A percentile compares a stretch with the other conserved stretches of the same genome.
phyloP scores from a whole-genome alignment of 208 protist genomes.

The Lotmaria passim region DNA sequence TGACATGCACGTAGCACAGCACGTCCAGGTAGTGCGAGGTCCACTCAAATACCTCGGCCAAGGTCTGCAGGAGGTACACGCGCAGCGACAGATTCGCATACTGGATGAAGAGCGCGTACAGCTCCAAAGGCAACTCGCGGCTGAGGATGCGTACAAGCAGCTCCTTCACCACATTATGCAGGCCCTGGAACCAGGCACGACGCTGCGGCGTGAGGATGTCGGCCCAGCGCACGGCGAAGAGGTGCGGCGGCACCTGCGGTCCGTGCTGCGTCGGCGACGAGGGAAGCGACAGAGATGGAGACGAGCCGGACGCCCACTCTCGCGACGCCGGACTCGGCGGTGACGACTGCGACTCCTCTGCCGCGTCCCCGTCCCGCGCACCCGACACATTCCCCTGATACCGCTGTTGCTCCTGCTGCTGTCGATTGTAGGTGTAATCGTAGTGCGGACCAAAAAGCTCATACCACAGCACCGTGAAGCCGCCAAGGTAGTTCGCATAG shows the following conservation, averaged over 20 bases:
- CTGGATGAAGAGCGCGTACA: conserved; percentile 72
- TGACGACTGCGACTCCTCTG: no score
- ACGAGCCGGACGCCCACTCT: conserved; percentile 14
- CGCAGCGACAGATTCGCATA: conserved; percentile 57
- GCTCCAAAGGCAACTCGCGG: conserved; percentile 47
- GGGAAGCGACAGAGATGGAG: neutral
- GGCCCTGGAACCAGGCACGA: conserved; percentile 45
- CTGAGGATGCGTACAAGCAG: conserved; percentile 45
- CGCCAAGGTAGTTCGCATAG: conserved; percentile 54
- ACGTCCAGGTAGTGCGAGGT: conserved; percentile 67
- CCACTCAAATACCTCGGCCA: conserved; percentile 68
- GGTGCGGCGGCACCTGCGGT: conserved; percentile 52
- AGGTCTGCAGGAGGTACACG: conserved; percentile 53
- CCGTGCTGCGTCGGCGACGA: neutral
- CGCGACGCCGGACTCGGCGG: neutral
- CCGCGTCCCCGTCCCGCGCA: neutral
- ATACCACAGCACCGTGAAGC: conserved; percentile 67
- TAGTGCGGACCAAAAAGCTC: conserved; percentile 67
- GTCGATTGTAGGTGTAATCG: conserved; percentile 8
- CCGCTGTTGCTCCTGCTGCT: neutral
- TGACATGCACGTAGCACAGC: conserved; percentile 52
- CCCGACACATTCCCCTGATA: neutral
- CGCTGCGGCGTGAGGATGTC: conserved; percentile 43
- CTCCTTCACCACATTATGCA: conserved; percentile 45
- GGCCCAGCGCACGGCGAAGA: conserved; percentile 74